A percentile compares a stretch with the other conserved stretches of the same genome.
Conservation (phyloP, 148 eudicot species). For the Diospyros lotus region DNA sequence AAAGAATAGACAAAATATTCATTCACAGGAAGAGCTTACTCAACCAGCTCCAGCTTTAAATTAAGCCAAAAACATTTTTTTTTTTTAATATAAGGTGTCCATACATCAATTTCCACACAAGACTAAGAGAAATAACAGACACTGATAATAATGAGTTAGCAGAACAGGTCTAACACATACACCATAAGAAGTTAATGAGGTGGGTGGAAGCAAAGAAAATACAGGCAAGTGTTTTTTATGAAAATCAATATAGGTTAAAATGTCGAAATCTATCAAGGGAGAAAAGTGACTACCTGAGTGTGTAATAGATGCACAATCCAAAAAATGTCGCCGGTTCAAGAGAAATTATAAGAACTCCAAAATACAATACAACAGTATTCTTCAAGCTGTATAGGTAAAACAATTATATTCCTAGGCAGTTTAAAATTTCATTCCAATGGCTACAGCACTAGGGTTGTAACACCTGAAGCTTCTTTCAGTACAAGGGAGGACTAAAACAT, state of each 20-base stretch:
- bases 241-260: not conserved
- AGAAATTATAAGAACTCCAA: not conserved
- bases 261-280: not conserved
- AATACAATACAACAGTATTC: not conserved
- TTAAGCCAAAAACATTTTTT: not conserved
- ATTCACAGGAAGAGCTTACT: not conserved
- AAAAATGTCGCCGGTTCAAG: too few relatives aligned
- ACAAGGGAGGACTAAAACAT: not conserved
- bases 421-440: not conserved
- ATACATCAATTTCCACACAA: not conserved
- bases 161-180: not conserved
- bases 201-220: not conserved
- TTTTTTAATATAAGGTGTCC: not conserved
- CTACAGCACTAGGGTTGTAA: not conserved
- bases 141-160: not conserved
- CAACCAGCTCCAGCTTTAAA: not conserved
- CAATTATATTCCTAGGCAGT: not conserved
- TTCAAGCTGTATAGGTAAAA: not conserved
- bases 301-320: not conserved
- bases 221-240: not conserved
- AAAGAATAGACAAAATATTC: not conserved
- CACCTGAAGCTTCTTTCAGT: not conserved
- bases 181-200: not conserved
- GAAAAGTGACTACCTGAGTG: not conserved
- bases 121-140: not conserved